phyloP scores from a whole-genome alignment of 2,329 filamentous ascomycete species.

The Fusarium sp. region DNA sequence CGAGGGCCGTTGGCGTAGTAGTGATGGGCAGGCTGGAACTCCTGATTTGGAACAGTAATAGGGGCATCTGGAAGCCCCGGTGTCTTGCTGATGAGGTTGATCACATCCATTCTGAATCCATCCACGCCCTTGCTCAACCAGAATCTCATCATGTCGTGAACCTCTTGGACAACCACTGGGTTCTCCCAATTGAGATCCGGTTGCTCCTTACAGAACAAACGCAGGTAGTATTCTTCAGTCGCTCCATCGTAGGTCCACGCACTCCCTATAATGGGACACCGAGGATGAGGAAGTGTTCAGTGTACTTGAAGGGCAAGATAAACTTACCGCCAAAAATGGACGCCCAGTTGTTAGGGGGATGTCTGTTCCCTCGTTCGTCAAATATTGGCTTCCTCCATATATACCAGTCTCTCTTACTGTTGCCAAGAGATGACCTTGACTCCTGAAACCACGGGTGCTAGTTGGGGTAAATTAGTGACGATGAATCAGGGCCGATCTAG shows the following conservation, averaged over 20 bases:
- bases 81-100: conserved; percentile 78
- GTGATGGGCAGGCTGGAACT: background rate
- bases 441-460: conserved; percentile 37
- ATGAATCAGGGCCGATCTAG: no score
- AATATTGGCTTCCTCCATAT: conserved; percentile 63
- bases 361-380: background rate
- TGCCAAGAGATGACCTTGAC: conserved; percentile 27
- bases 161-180: conserved; percentile 43
- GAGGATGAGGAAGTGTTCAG: background rate
- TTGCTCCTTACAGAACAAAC: conserved; percentile 79
- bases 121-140: conserved; percentile 81
- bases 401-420: conserved; percentile 68
- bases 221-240: conserved; percentile 80
- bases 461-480: no score
- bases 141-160: conserved; percentile 69
- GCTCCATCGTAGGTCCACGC: conserved; percentile 78
- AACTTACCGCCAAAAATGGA: background rate
- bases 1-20: background rate
- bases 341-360: background rate
- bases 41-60: conserved; percentile 57
- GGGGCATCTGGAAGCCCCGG: conserved; percentile 69
- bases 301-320: background rate
- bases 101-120: conserved; percentile 79
- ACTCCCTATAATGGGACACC: conserved; percentile 54
- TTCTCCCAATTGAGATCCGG: conserved; percentile 90